Evolutionary conservation across 176 grass and related monocot genomes (phyloP), one percentile per base, ranked within the genome.

Genomic region (Eragrostis nindensis): DNA sequence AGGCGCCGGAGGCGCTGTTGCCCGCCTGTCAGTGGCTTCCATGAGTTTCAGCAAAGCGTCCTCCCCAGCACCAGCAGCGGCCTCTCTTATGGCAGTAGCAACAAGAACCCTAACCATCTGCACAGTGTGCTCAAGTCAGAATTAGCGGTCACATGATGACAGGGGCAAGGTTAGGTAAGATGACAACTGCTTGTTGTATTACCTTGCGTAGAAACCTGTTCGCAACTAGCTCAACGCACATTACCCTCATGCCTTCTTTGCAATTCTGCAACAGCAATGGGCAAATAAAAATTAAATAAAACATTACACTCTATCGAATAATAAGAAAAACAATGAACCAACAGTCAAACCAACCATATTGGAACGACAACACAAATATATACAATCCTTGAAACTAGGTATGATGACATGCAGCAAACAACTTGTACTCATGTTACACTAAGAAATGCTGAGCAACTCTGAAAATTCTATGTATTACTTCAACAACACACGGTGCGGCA

Each of bases 181-280:
- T 16, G 55, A 63, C 9, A 74, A 42, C 62, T 62, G 50, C 32
- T 68, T 75, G 18, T 15, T 44, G 52, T 25, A 13, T 71, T 97
- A 98, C 95, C 95, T 98, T 98, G 64, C 95, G 92, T 24, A 98
- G 83, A 80, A 98, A 98, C 18, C 95, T 82, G 69, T 98, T 92
- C 0, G 90, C 92, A 27, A 98, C 92, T 68, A 98, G 84, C 73
- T 98, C 92, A 54, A 98, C 55, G 1, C 95, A 98, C 88, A 98
- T 87, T 61, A 91, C 92, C 27, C 41, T 87, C 29, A 25, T 56
- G 52, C 65, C 57, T 83, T 81, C 73, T 73, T 66, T 64, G 78
- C 52, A 76, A 68, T 78, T 71, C 95, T 98, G 67, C 2, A 59
- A 71, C 41, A 14, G 10, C 25, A 32, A 21, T 21, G 10, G 36